These are phyloP conservation scores for Leishmania mexicana DNA, from an alignment of 208 protist genomes.

Conservation along the genomic window DNA sequence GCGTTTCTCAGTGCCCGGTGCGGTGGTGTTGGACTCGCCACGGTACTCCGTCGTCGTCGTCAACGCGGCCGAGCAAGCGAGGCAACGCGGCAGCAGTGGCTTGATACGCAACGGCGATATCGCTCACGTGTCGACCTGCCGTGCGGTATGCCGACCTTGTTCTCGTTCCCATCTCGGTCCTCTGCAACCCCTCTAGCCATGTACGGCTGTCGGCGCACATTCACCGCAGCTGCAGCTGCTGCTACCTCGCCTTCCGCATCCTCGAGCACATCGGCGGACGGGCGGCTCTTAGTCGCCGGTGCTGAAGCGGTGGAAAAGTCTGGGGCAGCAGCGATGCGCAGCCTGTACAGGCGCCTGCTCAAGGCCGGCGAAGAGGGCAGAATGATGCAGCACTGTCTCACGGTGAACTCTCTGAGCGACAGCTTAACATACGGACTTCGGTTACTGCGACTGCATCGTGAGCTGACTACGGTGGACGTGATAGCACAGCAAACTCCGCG, in stretches of 20 bases:
- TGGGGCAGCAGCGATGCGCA: constrained; percentile 32
- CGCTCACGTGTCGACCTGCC: background rate
- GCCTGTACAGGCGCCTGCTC: constrained; percentile 72
- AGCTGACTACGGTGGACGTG: constrained; percentile 59
- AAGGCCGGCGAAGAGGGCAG: constrained; percentile 72
- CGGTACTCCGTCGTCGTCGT: background rate
- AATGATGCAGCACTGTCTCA: constrained; percentile 71
- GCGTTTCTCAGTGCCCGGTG: background rate
- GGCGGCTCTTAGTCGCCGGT: background rate
- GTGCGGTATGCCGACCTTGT: background rate
- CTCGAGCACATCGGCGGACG: background rate
- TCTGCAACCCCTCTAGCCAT: background rate
- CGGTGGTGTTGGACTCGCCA: background rate
- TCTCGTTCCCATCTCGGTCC: background rate
- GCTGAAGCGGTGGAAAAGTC: background rate
- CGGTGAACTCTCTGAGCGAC: constrained; percentile 48
- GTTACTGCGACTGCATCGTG: constrained; percentile 70
- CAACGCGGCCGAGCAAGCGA: background rate
- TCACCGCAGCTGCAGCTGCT: constrained; percentile 4
- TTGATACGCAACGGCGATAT: background rate
- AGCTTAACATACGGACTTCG: constrained; percentile 59
- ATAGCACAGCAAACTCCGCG: constrained; percentile 26
- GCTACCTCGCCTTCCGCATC: background rate
- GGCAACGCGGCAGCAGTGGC: background rate
- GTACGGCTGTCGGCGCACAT: background rate